Conservation (phyloP, 306 rosid genomes). For the Herpetospermum pedunculosum region DNA sequence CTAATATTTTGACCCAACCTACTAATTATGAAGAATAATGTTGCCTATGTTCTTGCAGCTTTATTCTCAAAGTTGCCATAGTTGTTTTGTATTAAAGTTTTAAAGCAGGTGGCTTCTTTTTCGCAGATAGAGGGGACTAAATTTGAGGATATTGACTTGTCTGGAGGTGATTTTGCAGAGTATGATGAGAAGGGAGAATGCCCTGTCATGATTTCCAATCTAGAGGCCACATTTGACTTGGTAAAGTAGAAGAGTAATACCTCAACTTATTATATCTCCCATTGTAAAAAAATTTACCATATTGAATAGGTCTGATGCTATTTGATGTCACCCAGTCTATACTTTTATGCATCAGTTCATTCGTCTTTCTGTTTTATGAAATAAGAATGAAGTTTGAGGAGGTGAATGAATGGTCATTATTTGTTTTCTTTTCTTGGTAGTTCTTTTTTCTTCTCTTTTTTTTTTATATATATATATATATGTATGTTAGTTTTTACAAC, state of each 20-base stretch:
- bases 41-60: not conserved
- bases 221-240: slow-evolving; percentile 52
- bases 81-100: not conserved
- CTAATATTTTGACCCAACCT: not conserved
- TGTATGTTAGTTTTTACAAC: no score
- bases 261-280: not conserved
- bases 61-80: not conserved
- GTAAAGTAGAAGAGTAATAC: slow-evolving; percentile 27
- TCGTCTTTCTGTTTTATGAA: not conserved
- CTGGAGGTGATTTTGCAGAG: slow-evolving; percentile 59
- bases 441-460: not conserved
- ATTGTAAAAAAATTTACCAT: slow-evolving; percentile 19
- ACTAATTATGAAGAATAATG: not conserved
- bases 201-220: slow-evolving; percentile 71
- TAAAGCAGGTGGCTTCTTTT: slow-evolving; percentile 3
- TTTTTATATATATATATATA: no score
- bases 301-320: not conserved
- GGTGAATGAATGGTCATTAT: not conserved
- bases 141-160: slow-evolving; percentile 65
- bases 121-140: slow-evolving; percentile 57
- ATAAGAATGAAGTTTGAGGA: not conserved
- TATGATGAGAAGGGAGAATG: slow-evolving; percentile 87
- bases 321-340: not conserved
- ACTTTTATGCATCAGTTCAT: not conserved
- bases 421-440: not conserved